Base-by-base conservation (phyloP, 768 basidiomycete genomes). In the Rossbeevera mucosa region DNA sequence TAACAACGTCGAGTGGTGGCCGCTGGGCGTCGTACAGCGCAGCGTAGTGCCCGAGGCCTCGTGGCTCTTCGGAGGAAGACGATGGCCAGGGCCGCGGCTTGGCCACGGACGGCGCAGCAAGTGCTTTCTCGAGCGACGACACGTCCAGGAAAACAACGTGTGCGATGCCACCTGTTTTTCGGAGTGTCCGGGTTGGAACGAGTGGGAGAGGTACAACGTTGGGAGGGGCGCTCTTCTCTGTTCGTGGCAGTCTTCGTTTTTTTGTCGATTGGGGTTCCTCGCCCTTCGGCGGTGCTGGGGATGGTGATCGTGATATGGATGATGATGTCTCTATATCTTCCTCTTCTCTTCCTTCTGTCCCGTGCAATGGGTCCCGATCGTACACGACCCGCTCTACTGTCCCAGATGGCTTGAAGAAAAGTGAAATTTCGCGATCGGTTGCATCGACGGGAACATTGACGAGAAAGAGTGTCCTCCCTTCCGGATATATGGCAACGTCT, bases 361-460 rank as follows among this genome's bases (percentile, higher is more conserved):
- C 59, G 7, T 29, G 48, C 7, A 57, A 62, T 20, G 71, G 59
- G 54, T 81, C 78, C 13, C 73, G 70, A 50, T 83, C 79, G 59
- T 93, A 88, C 1, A 82, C 58, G 9, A 93, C 82, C 45, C 75
- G 75, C 67, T 95, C 94, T 25, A 94, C 77, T 0, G 83, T 84
- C 21, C 94, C 93, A 50, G 78, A 82, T 21, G 76, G 62, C 62
- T 85, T 85, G 74, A 94, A 94, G n/a, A 96, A 73, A 11, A 80
- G 70, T 2, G 82, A 73, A 0, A 96, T 69, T 62, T 93, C 91
- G 31, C 88, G 77, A 59, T 90, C 88, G 1, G 90, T 89, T 3
- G 90, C 81, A 65, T 95, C 92, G 50, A 91, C 85, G 2, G 94
- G 93, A 5, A 94, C 72, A 61, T 97, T 96, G 50, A 88, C 89